Percentiles rank a stretch among this genome's conserved stretches.
phyloP scores from a whole-genome alignment of 257 asterid species.

The Paraleonurus japonicus region DNA sequence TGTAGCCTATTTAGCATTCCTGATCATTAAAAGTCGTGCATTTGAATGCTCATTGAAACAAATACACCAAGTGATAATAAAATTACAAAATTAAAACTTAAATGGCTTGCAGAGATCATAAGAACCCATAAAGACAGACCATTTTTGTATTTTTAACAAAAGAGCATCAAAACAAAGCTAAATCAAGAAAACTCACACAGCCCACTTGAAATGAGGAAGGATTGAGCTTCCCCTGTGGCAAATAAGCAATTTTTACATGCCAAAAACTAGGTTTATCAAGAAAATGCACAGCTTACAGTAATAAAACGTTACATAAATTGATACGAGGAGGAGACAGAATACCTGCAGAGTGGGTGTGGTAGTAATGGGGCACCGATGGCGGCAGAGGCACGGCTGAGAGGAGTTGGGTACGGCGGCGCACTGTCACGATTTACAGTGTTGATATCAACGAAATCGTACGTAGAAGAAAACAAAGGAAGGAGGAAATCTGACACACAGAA shows the following conservation, averaged over 20 bases:
- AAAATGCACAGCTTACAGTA: too few relatives aligned
- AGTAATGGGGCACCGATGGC: too few relatives aligned
- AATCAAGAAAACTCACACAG: constrained; percentile 40
- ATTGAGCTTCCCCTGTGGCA: constrained; percentile 18
- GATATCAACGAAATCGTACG: not conserved
- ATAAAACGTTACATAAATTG: too few relatives aligned
- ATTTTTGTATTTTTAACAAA: constrained; percentile 24
- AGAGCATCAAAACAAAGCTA: constrained; percentile 15
- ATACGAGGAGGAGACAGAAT: too few relatives aligned
- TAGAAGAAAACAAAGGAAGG: too few relatives aligned
- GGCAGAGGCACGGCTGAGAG: too few relatives aligned
- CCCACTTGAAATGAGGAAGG: constrained; percentile 33
- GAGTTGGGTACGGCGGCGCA: not conserved
- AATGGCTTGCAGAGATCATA: not conserved
- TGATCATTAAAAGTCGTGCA: constrained; percentile 23
- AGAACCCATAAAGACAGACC: constrained; percentile 21
- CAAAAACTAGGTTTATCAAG: constrained; percentile 21
- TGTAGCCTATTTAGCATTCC: constrained; percentile 21
- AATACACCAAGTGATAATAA: not conserved
- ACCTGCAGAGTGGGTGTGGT: too few relatives aligned
- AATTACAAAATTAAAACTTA: not conserved
- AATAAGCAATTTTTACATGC: constrained; percentile 28
- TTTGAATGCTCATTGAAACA: not conserved
- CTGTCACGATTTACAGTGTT: not conserved
- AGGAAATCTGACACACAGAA: not conserved